Percentiles rank a stretch among this genome's conserved stretches.
Conservation (phyloP, 306 rosid genomes). For the Leucaena leucocephala region DNA sequence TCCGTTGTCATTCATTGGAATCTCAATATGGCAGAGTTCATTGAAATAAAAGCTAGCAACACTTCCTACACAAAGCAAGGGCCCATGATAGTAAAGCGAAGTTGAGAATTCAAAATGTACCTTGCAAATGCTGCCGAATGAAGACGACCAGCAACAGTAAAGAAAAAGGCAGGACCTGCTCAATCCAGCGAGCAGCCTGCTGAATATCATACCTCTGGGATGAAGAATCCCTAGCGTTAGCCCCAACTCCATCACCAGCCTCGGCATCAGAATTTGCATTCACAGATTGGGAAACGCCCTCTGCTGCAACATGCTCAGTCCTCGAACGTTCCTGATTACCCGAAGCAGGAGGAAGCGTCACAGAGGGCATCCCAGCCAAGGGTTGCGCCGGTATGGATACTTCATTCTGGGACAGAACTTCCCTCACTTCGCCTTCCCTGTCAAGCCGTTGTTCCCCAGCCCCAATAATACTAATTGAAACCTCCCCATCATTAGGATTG, state of each 20-base stretch:
- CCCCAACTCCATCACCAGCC: conserved; percentile 54
- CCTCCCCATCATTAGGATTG: conserved; percentile 65
- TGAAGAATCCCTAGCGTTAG: conserved; percentile 85
- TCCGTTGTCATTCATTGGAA: background rate
- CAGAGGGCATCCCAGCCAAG: conserved; percentile 20
- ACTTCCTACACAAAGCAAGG: background rate
- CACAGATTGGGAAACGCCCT: conserved; percentile 51
- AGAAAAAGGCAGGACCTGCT: conserved; percentile 88
- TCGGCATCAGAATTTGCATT: conserved; percentile 52
- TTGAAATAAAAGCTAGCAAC: background rate
- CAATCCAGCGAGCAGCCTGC: conserved; percentile 98
- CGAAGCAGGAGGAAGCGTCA: conserved; percentile 28
- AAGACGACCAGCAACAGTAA: conserved; percentile 95
- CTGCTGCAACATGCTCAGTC: conserved; percentile 45
- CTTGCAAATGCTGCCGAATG: conserved; percentile 98
- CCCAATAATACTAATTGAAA: conserved; percentile 84
- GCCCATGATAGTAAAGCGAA: background rate
- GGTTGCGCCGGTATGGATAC: conserved; percentile 27
- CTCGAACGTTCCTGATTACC: conserved; percentile 44
- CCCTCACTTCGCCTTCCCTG: conserved; percentile 61
- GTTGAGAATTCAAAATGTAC: conserved; percentile 39
- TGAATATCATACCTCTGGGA: conserved; percentile 97
- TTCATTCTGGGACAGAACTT: conserved; percentile 44
- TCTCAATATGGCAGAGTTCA: background rate
- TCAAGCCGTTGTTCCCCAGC: conserved; percentile 61